Conservation (phyloP, 805 yeast species). For the Maudiozyma barnettii region DNA sequence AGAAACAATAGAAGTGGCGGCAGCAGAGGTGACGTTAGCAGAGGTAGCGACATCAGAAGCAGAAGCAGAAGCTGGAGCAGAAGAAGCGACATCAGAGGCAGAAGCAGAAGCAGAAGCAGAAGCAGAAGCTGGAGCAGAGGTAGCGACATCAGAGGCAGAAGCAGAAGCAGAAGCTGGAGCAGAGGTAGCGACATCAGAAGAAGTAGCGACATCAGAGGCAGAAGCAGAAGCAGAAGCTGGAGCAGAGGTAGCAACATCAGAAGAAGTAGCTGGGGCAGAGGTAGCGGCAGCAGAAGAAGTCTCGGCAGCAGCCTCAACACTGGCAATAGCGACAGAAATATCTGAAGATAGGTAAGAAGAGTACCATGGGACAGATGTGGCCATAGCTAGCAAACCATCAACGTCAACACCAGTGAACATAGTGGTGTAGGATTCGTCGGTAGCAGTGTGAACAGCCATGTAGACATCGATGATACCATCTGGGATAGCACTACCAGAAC, state of each 20-base stretch:
- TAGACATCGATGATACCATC: not conserved
- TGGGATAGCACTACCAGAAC: not conserved
- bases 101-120: not conserved
- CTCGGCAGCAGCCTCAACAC: not conserved
- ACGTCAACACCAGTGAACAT: not conserved
- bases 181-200: not conserved
- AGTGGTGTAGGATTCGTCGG: not conserved
- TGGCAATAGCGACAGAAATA: slow-evolving; percentile 2
- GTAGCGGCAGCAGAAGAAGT: not conserved
- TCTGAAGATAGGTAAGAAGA: slow-evolving; percentile 15
- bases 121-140: not conserved
- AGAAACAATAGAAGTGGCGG: not conserved
- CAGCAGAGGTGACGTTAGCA: not conserved
- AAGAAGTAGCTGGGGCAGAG: not conserved
- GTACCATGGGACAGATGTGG: slow-evolving; percentile 29
- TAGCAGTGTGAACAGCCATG: not conserved
- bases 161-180: not conserved
- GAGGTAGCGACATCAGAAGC: not conserved
- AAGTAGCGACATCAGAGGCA: not conserved
- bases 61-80: not conserved
- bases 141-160: not conserved
- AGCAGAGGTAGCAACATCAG: not conserved
- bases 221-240: not conserved
- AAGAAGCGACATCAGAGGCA: not conserved
- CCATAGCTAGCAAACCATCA: not conserved